Evolutionary conservation across 768 basidiomycete genomes (phyloP).

Genomic region (Pleurotus pulmonarius): DNA sequence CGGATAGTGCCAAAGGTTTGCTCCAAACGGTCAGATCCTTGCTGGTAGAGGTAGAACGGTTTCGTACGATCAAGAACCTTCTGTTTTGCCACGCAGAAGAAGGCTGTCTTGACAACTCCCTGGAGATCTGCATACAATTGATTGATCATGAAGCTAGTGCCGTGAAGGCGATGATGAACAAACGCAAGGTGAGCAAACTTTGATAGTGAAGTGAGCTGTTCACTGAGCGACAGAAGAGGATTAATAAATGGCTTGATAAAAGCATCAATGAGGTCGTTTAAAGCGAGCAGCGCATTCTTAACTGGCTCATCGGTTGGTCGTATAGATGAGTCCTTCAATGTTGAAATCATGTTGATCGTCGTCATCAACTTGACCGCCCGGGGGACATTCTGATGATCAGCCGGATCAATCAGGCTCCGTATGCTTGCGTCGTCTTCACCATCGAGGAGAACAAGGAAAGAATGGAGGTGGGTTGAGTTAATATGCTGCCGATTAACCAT

Average conservation of each 20-base stretch:
- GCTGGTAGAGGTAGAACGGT: slow-evolving; percentile 17
- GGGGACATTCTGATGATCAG: slow-evolving; percentile 29
- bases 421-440: slow-evolving; percentile 8
- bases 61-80: slow-evolving; percentile 15
- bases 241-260: slow-evolving; percentile 23
- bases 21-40: slow-evolving; percentile 26
- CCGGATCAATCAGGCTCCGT: slow-evolving; percentile 20
- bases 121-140: slow-evolving; percentile 27
- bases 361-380: slow-evolving; percentile 22
- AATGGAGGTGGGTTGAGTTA: slow-evolving; percentile 15
- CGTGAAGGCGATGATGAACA: slow-evolving; percentile 16
- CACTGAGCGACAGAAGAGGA: slow-evolving; percentile 14
- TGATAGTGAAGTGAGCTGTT: slow-evolving; percentile 22
- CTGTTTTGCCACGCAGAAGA: slow-evolving; percentile 20
- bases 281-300: slow-evolving; percentile 15
- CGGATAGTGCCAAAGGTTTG: slow-evolving; percentile 20
- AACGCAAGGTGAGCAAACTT: slow-evolving; percentile 21
- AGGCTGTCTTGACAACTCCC: slow-evolving; percentile 23
- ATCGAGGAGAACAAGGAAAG: slow-evolving; percentile 16
- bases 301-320: slow-evolving; percentile 16
- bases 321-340: slow-evolving; percentile 10
- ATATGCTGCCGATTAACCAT: slow-evolving; percentile 12
- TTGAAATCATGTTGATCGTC: slow-evolving; percentile 12
- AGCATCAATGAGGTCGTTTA: slow-evolving; percentile 23
- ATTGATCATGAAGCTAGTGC: slow-evolving; percentile 19